These are phyloP conservation scores for Xanthoconium purpureum DNA, from an alignment of 768 basidiomycete genomes.

Conservation along the genomic window DNA sequence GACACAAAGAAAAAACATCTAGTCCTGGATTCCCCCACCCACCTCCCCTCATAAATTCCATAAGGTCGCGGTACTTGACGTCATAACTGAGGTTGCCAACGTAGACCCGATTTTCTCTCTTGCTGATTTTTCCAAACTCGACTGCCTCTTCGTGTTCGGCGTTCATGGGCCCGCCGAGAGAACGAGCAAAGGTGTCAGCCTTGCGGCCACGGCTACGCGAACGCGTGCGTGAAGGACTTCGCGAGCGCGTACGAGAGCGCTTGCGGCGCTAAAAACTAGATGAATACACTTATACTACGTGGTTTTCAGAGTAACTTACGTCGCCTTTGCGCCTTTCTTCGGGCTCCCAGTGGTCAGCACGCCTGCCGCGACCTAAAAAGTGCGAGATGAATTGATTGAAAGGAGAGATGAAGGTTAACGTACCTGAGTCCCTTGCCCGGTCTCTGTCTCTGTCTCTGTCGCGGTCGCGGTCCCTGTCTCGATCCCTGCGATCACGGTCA, in stretches of 20 bases:
- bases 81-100: constrained; percentile 99
- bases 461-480: constrained; percentile 41
- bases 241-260: constrained; percentile 67
- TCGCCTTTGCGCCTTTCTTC: constrained; percentile 72
- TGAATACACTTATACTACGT: background rate
- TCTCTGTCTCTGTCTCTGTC: constrained; percentile 36
- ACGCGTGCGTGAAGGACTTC: constrained; percentile 48
- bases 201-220: constrained; percentile 59
- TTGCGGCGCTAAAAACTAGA: constrained; percentile 51
- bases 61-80: constrained; percentile 97
- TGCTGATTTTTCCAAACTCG: constrained; percentile 93
- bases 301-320: constrained; percentile 39
- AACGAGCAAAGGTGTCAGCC: constrained; percentile 68
- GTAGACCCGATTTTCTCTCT: constrained; percentile 97
- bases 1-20: constrained; percentile 49
- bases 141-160: constrained; percentile 90
- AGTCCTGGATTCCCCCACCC: constrained; percentile 80
- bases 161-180: constrained; percentile 86
- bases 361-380: constrained; percentile 42
- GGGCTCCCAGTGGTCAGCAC: constrained; percentile 80
- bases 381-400: background rate
- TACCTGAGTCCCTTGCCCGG: constrained; percentile 58
- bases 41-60: constrained; percentile 99
- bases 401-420: constrained; percentile 13
- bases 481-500: constrained; percentile 41